Evolutionary conservation across 2,329 filamentous ascomycete species (phyloP), one percentile per base, ranked within the genome.

Genomic region (Penicillium oxalicum): DNA sequence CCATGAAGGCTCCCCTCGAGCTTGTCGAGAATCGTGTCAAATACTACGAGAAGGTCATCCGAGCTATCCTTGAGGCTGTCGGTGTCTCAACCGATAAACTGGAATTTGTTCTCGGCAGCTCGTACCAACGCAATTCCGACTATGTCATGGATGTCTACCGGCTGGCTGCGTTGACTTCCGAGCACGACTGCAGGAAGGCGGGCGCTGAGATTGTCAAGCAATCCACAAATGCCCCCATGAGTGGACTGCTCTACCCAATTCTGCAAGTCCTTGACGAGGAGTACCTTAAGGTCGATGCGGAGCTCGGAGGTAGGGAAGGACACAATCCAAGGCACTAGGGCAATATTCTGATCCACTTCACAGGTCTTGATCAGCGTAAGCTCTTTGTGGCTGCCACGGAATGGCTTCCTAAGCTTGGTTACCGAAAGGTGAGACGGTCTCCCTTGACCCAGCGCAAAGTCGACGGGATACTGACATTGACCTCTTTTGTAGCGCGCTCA

Each of bases 191-290:
- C 12, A 88, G 90, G 71, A 93, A 89, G 71, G 91, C 91, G 0
- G 91, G 91, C 35, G 87, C 89, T 1, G 93, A 97, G 70, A 82
- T 97, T 6, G 91, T 98, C 57, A 97, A 97, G 77, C 90, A 97
- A 74, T 83, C 86, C 3, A 80, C 81, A 48, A 90, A 91, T 62
- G 81, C 86, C 8, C 80, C 86, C 3, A 67, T 94, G 47, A 82
- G 79, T 48, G 88, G 87, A 1, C 37, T 53, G 29, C 9, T 49
- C 24, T 53, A 94, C 75, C 88, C 88, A 1, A 77, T 94, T 41
- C 84, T 98, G 71, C 93, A 97, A 71, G 87, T 87, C 0, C 74
- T 97, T 40, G 40, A 97, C 63, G 91, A 97, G 73, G 79, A 93
- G 73, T 83, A 96, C 75, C 76, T 98, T 3, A 83, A 83, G 49